Conservation (phyloP, 768 basidiomycete species). For the Kondoa subrosea region DNA sequence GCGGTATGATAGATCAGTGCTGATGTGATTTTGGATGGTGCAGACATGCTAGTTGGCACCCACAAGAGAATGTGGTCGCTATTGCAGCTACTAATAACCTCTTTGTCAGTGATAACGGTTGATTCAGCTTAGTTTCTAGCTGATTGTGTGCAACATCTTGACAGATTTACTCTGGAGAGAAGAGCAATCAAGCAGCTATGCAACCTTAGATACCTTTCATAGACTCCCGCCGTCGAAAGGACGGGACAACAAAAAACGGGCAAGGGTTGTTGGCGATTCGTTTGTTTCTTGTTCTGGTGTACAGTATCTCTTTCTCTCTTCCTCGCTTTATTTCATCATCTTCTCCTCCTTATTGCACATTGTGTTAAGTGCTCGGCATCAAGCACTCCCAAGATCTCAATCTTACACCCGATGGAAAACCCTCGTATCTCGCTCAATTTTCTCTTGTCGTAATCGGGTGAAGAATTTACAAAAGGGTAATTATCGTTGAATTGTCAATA, state of each 20-base stretch:
- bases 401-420: neutral
- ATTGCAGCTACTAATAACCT: conserved; percentile 51
- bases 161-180: neutral
- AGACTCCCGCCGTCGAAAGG: neutral
- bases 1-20: conserved; percentile 46
- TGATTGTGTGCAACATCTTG: neutral
- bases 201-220: neutral
- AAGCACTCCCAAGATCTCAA: neutral
- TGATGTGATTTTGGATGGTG: conserved; percentile 16
- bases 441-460: neutral
- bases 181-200: neutral
- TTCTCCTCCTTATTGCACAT: neutral
- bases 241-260: conserved; percentile 1
- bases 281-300: too few relatives aligned
- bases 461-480: neutral
- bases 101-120: conserved; percentile 34
- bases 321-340: neutral
- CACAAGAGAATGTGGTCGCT: conserved; percentile 92
- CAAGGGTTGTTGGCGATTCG: too few relatives aligned
- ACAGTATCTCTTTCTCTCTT: conserved; percentile 3
- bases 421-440: neutral
- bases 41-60: conserved; percentile 57
- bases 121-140: neutral
- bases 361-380: neutral
- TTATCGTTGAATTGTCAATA: neutral